Percentiles rank a stretch among this genome's conserved stretches.
Evolutionary conservation across 768 basidiomycete species (phyloP).

Genomic region (Panaeolus papilionaceus): DNA sequence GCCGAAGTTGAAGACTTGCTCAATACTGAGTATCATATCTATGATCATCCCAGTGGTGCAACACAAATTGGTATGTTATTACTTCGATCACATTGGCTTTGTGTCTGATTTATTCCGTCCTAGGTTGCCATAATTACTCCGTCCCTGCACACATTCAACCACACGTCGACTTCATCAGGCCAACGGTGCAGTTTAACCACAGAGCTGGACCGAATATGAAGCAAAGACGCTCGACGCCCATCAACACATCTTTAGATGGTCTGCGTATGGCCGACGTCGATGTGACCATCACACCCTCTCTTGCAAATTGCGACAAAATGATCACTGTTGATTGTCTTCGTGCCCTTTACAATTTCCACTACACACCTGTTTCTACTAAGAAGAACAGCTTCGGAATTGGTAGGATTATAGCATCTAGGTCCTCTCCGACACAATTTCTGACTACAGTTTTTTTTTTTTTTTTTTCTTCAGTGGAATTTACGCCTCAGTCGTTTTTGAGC

Average conservation of each 20-base stretch:
- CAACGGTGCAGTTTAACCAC: conserved; percentile 49
- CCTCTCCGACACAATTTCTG: too few species aligned
- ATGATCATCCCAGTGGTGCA: conserved; percentile 44
- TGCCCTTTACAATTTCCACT: conserved; percentile 33
- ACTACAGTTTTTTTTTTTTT: background rate
- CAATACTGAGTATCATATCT: conserved; percentile 53
- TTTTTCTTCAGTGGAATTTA: conserved; percentile 30
- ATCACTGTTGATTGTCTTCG: conserved; percentile 38
- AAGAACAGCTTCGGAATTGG: conserved; percentile 37
- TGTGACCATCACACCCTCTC: conserved; percentile 25
- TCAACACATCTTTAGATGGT: conserved; percentile 24
- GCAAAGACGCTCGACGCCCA: conserved; percentile 22
- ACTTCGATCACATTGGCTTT: conserved; percentile 1
- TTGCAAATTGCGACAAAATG: conserved; percentile 29
- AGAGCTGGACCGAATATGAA: conserved; percentile 27
- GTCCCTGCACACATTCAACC: conserved; percentile 45
- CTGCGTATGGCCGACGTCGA: conserved; percentile 28
- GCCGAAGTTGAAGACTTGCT: conserved; percentile 49
- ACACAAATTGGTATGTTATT: conserved; percentile 45
- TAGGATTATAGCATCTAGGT: conserved; percentile 11
- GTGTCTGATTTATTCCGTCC: background rate
- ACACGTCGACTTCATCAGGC: conserved; percentile 51
- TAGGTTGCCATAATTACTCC: conserved; percentile 47
- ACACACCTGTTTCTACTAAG: conserved; percentile 32
- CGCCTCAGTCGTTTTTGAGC: conserved; percentile 33